Percentiles rank a stretch among this genome's conserved stretches.
These are phyloP conservation scores for Neurospora sp. DNA, from an alignment of 495 filamentous ascomycete species.

Conservation along the genomic window DNA sequence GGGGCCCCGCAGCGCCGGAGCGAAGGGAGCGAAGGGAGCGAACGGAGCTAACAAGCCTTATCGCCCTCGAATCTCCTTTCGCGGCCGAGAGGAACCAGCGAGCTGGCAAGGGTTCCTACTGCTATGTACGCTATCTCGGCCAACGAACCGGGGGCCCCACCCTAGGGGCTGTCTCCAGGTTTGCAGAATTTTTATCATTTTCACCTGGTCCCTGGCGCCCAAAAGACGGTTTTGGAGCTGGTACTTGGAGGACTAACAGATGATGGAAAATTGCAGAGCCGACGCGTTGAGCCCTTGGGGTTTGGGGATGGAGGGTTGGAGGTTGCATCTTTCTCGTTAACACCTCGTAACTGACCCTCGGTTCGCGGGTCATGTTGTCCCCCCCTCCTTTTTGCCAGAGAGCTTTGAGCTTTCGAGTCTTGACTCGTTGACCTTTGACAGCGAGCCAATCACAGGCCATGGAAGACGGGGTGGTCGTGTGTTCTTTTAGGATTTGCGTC, in stretches of 20 bases:
- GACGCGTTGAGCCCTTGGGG: neutral
- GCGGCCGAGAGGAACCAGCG: conserved; percentile 12
- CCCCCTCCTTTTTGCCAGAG: neutral
- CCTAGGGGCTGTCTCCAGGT: conserved; percentile 21
- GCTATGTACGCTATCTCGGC: conserved; percentile 2
- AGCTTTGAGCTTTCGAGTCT: neutral
- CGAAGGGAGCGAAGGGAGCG: neutral
- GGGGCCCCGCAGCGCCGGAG: neutral
- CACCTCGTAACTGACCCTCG: neutral
- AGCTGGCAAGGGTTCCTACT: neutral
- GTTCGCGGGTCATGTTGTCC: neutral
- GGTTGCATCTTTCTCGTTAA: neutral
- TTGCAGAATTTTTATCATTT: conserved; percentile 17
- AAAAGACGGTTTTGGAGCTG: neutral
- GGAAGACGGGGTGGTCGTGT: neutral
- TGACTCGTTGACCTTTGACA: neutral
- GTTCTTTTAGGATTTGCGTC: conserved; percentile 5
- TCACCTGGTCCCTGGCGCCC: conserved; percentile 5
- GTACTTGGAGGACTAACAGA: neutral
- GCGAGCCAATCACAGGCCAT: neutral
- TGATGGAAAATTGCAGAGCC: neutral
- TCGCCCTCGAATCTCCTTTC: conserved; percentile 28
- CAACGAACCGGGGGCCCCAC: conserved; percentile 14
- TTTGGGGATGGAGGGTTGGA: neutral
- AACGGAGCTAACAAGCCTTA: conserved; percentile 19